Evolutionary conservation across 2,329 filamentous ascomycete species (phyloP), one percentile per base, ranked within the genome.

Genomic region (Nigrospora osmanthi): DNA sequence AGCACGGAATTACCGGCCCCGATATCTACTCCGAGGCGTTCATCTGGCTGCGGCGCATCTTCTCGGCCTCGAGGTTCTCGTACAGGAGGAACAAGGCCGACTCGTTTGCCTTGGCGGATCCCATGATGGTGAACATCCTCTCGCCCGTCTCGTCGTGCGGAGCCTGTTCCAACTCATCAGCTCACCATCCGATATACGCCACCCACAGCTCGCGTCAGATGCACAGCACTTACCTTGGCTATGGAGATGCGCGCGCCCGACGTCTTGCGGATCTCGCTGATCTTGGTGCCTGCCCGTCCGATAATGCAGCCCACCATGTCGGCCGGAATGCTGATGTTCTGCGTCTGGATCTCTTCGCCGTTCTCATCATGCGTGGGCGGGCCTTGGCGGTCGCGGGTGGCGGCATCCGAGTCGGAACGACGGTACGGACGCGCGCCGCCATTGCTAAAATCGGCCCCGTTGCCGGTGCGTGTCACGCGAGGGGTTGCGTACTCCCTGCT

Each of bases 231-330:
- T 62, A 78, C 83, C 76, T 96, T 97, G 57, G 91, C 91, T 66
- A 97, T 97, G 38, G 90, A 96, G 70, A 98, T 98, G 59, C 91
- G 87, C 50, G 93, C 93, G 49, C 90, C 90, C 44, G 93, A 98
- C 50, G 85, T 90, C 75, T 95, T 94, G 67, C 93, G 87, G 58
- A 98, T 98, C 71, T 98, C 93, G 66, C 89, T 96, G 63, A 98
- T 98, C 80, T 98, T 98, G 74, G 80, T 90, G 53, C 93, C 93
- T 44, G 78, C 89, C 53, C 90, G 86, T 54, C 93, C 93, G 64
- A 98, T 98, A 71, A 98, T 98, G 71, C 93, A 98, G 55, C 93
- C 93, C 65, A 98, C 93, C 93, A 98, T 98, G 72, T 98, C 93
- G 40, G 93, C 90, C 23, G 93, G 93, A 59, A 98, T 98, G 75